Evolutionary conservation across 805 yeast genomes (phyloP), one percentile per base, ranked within the genome.

Genomic region (Phaffomyces antillensis): DNA sequence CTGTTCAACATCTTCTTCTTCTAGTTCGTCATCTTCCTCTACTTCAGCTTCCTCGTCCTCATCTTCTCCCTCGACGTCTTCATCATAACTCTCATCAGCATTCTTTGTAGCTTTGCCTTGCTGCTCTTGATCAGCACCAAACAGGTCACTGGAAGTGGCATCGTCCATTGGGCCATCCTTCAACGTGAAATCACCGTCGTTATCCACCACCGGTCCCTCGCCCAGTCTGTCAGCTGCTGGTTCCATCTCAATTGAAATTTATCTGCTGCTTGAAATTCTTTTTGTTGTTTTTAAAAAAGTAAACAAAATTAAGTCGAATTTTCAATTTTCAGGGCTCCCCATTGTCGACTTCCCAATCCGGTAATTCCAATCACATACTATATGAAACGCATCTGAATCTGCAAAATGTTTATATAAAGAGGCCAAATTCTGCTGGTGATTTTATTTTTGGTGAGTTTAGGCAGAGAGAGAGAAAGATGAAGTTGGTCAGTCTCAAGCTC

Each of bases 81-180:
- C 46, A 9, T 44, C 47, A 5, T 50, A 50, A 39, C 54, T 41
- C 25, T 42, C 46, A 25, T 55, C 54, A 12, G 30, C 30, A 11
- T 28, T 28, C 23, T 20, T 20, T 2, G 56, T 48, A 5, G 28
- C 32, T 5, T 37, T 41, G 9, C 41, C 49, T 13, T 31, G 34
- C n/a, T 40, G 43, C 28, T 44, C 47, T 7, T 25, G 36, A 28
- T 15, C 15, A 28, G 3, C 30, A 28, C 13, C 30, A 26, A 28
- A 10, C 13, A 6, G 15, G 4, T 28, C 30, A 3, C 13, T 11
- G 12, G 30, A 13, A 28, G 12, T 28, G 11, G 5, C 30, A 11
- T 28, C 13, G 13, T 28, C 30, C 30, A 28, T 12, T 28, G 30
- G 30, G 15, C 4, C 30, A 5, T 28, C 30, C 6, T 7, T 28